Evolutionary conservation across 116 monocot species (phyloP), one percentile per base, ranked within the genome.

Genomic region (Iris pallida): DNA sequence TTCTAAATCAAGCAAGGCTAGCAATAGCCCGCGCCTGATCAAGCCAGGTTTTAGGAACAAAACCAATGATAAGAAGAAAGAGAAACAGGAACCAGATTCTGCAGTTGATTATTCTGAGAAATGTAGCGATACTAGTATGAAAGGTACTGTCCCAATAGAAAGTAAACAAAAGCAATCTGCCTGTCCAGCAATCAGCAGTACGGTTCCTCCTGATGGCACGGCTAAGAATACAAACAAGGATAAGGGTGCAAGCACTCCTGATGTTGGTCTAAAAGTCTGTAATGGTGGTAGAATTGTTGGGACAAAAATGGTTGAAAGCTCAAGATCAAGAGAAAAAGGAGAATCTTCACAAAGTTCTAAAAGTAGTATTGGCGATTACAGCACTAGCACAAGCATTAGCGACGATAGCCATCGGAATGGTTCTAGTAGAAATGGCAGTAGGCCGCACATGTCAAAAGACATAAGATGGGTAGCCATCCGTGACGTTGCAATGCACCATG

Each of bases 401-500:
- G 87, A 79, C 30, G 85, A 87, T 57, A 90, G 90, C 72, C 76
- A 80, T 58, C 85, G 76, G 57, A 85, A 85, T 63, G 72, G 75
- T 12, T 79, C 78, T 16, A 80, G 82, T 79, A 72, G 74, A 49
- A 65, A 61, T 52, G 76, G 73, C 0, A 70, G 73, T 53, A 85
- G 83, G 17, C 95, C 91, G 44, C 91, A 88, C 75, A 90, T 90
- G 90, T 88, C 88, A 7, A 88, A 83, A 51, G 95, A 91, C 83
- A 56, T 78, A 6, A 87, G 83, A 73, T 95, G 95, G 95, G 53
- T 71, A 52, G 82, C 91, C 11, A 78, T 95, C 45, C 83, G 65
- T 7, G 63, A 80, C 20, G 58, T 72, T 59, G 69, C 74, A 65
- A 52, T 62, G 68, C 81, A 76, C 53, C 68, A 81, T 61, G 86